phyloP scores from a whole-genome alignment of 2,329 filamentous ascomycete species.

The Ascochyta clinopodiicola region DNA sequence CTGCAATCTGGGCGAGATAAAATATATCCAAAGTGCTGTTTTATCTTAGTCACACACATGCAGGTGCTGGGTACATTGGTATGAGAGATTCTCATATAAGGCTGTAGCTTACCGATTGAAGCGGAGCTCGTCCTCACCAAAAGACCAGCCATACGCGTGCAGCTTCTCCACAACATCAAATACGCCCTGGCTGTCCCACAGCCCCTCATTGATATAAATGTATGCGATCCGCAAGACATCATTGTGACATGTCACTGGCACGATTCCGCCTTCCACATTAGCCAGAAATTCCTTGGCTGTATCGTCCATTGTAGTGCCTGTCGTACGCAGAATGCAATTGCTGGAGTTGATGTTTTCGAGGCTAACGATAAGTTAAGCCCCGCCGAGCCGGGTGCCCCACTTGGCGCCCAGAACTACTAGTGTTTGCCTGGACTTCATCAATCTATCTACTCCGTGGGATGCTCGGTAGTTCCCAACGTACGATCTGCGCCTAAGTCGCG shows the following conservation, averaged over 20 bases:
- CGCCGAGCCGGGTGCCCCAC: no score
- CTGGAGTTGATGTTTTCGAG: conserved; percentile 14
- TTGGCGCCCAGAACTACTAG: no score
- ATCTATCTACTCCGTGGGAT: no score
- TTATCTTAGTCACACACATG: conserved; percentile 15
- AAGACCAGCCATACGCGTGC: conserved; percentile 18
- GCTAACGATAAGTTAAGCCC: no score
- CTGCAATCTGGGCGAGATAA: conserved; percentile 17
- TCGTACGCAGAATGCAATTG: conserved; percentile 19
- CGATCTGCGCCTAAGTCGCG: no score
- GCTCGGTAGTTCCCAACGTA: no score
- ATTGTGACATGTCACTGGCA: conserved; percentile 20
- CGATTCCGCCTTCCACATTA: conserved; percentile 17
- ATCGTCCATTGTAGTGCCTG: conserved; percentile 18
- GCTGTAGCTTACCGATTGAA: conserved; percentile 20
- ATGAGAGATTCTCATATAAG: no score
- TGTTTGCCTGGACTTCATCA: no score
- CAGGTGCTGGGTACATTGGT: conserved; percentile 15
- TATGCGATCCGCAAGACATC: conserved; percentile 21
- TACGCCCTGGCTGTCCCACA: conserved; percentile 17
- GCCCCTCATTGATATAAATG: conserved; percentile 17
- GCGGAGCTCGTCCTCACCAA: conserved; percentile 17
- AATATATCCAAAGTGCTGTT: conserved; percentile 20
- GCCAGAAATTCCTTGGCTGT: conserved; percentile 15
- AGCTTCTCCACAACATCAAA: conserved; percentile 18